Evolutionary conservation across 805 yeast genomes (phyloP), one percentile per base, ranked within the genome.

Genomic region (Kurtzmaniella cleridarum): DNA sequence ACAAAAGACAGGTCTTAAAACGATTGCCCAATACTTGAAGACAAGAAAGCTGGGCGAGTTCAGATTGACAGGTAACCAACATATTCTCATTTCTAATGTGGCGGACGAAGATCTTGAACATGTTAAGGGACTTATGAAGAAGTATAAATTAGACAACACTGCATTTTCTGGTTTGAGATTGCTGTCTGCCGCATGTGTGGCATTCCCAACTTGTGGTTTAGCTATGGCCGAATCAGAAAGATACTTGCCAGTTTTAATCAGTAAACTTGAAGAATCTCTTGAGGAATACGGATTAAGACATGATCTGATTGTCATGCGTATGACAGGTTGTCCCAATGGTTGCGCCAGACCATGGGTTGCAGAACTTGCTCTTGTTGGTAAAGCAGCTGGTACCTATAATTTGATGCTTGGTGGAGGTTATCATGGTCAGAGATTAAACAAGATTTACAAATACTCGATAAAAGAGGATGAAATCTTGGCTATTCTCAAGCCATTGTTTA

Each of bases 211-310:
- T 1, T 91, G 98, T 78, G 98, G 98, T 50, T 76, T 91, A 56
- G 98, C 98, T 14, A 89, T 91, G 97, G 98, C 98, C 27, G 98
- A 91, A 68, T 84, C 95, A 40, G 98, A 91, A 70, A 81, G 98
- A 59, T 83, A 81, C 59, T 72, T 91, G 53, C 98, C 98, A 7
- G 81, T 73, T 36, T 73, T 91, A 52, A 77, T 91, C 49, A 62
- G 82, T 46, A 87, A 89, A 65, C 67, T 91, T 43, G 98, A 91
- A 63, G 76, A 70, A n/a, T 79, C 88, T 15, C 71, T 91, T 42
- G 97, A 91, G 64, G 95, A 89, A 55, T 79, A 81, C 48, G 98
- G 98, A 7, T 75, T 91, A 52, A 84, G 95, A 57, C 96, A 89
- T 54, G 98, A 91, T 64, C 81, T 95, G 6, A 76, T 91, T 49